phyloP scores from a whole-genome alignment of 2,329 filamentous ascomycete species.

The Graphilbum sp. region DNA sequence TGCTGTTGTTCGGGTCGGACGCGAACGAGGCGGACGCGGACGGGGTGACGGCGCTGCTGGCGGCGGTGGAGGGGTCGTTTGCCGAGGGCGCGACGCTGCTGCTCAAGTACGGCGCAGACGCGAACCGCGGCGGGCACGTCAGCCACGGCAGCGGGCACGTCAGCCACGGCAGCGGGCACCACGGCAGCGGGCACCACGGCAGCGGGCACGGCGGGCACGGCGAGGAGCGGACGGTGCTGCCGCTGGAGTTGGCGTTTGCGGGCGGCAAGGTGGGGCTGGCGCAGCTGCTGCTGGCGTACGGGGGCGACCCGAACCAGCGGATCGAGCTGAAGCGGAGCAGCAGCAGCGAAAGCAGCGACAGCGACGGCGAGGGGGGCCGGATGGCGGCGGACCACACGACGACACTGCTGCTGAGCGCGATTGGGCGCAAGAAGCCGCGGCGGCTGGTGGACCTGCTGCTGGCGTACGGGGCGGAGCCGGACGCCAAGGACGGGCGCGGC shows the following conservation, averaged over 20 bases:
- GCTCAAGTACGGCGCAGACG: slow-evolving; percentile 47
- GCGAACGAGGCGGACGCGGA: slow-evolving; percentile 33
- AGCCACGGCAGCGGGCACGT: too few species aligned
- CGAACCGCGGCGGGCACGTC: slow-evolving; percentile 25
- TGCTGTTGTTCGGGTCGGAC: slow-evolving; percentile 40
- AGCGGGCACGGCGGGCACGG: background rate
- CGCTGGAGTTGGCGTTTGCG: slow-evolving; percentile 32
- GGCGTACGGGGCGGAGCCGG: slow-evolving; percentile 39
- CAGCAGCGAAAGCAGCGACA: slow-evolving; percentile 12
- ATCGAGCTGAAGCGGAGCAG: slow-evolving; percentile 15
- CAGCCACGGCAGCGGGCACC: background rate
- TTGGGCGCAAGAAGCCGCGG: slow-evolving; percentile 39
- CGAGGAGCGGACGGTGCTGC: slow-evolving; percentile 26
- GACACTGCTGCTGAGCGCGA: slow-evolving; percentile 42
- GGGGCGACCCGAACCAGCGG: slow-evolving; percentile 37
- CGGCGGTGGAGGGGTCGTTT: slow-evolving; percentile 34
- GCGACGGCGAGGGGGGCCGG: background rate
- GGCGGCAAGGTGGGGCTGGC: slow-evolving; percentile 38
- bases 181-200: background rate
- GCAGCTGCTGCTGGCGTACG: slow-evolving; percentile 44
- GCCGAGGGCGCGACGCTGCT: slow-evolving; percentile 40
- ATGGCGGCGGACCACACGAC: slow-evolving; percentile 26
- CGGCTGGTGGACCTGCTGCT: slow-evolving; percentile 42
- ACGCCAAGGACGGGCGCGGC: slow-evolving; percentile 42
- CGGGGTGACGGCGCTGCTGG: slow-evolving; percentile 33